phyloP scores from a whole-genome alignment of 306 rosid genomes.

The Glycine soja region DNA sequence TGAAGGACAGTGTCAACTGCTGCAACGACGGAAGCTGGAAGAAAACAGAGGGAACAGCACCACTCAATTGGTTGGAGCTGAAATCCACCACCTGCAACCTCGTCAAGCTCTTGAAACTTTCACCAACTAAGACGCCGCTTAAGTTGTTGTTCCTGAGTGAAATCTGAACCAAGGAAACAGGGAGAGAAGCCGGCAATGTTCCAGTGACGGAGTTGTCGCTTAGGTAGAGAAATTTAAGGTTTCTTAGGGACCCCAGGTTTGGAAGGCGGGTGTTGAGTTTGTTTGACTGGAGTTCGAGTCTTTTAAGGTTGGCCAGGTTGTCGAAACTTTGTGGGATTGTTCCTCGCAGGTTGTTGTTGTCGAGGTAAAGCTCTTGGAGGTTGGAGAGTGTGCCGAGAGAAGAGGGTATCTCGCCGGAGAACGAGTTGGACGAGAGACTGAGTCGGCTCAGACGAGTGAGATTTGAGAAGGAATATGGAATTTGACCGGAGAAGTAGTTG shows the following conservation, averaged over 20 bases:
- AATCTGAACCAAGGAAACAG: constrained; percentile 67
- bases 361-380: constrained; percentile 78
- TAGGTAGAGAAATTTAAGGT: constrained; percentile 63
- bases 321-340: constrained; percentile 57
- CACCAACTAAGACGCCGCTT: constrained; percentile 48
- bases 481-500: constrained; percentile 68
- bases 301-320: constrained; percentile 40
- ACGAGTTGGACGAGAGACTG: constrained; percentile 67
- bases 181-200: constrained; percentile 55
- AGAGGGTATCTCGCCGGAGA: constrained; percentile 67
- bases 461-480: constrained; percentile 66
- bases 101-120: constrained; percentile 40
- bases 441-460: constrained; percentile 73
- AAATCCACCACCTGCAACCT: constrained; percentile 73
- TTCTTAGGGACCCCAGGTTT: constrained; percentile 51
- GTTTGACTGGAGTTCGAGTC: constrained; percentile 76
- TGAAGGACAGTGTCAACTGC: constrained; percentile 77
- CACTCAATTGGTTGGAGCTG: constrained; percentile 65
- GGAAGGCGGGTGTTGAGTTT: constrained; percentile 62
- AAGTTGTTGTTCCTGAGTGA: constrained; percentile 73
- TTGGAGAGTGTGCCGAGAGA: constrained; percentile 59
- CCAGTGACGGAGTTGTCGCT: constrained; percentile 65
- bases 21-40: constrained; percentile 75
- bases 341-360: constrained; percentile 71
- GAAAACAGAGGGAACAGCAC: constrained; percentile 57